A percentile compares a stretch with the other conserved stretches of the same genome.
phyloP scores from a whole-genome alignment of 768 basidiomycete genomes.

The Artomyces pyxidatus region DNA sequence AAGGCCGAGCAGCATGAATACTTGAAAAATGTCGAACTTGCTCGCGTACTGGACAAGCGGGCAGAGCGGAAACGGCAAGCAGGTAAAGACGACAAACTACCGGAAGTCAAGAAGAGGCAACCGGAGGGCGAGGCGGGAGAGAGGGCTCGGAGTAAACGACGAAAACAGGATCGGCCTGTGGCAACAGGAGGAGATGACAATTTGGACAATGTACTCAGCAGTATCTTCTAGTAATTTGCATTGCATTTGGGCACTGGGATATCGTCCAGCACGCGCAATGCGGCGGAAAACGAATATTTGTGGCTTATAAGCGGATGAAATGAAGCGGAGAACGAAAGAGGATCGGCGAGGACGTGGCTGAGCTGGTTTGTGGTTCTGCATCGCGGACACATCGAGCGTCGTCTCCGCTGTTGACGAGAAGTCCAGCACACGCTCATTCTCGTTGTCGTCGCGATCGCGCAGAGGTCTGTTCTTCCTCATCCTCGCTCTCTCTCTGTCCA shows the following conservation, averaged over 20 bases:
- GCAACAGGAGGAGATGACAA: slow-evolving; percentile 17
- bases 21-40: slow-evolving; percentile 88
- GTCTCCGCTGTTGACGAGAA: slow-evolving; percentile 32
- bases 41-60: slow-evolving; percentile 78
- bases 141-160: neutral
- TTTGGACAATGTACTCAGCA: slow-evolving; percentile 39
- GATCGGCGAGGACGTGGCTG: slow-evolving; percentile 10
- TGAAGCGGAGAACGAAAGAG: slow-evolving; percentile 37
- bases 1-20: slow-evolving; percentile 87
- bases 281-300: neutral
- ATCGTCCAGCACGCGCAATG: no score
- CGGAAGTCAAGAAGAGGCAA: neutral
- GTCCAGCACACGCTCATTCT: slow-evolving; percentile 27
- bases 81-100: slow-evolving; percentile 14
- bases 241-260: neutral
- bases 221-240: slow-evolving; percentile 36
- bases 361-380: slow-evolving; percentile 29
- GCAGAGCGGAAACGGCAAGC: slow-evolving; percentile 40
- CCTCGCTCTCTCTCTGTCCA: slow-evolving; percentile 70
- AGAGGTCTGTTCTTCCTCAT: slow-evolving; percentile 94
- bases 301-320: slow-evolving; percentile 7
- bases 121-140: neutral
- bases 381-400: slow-evolving; percentile 50
- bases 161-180: slow-evolving; percentile 9
- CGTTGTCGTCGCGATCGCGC: slow-evolving; percentile 40